Base-by-base conservation (phyloP, 1,284 basidiomycete species). In the Rhodotorula sp. region DNA sequence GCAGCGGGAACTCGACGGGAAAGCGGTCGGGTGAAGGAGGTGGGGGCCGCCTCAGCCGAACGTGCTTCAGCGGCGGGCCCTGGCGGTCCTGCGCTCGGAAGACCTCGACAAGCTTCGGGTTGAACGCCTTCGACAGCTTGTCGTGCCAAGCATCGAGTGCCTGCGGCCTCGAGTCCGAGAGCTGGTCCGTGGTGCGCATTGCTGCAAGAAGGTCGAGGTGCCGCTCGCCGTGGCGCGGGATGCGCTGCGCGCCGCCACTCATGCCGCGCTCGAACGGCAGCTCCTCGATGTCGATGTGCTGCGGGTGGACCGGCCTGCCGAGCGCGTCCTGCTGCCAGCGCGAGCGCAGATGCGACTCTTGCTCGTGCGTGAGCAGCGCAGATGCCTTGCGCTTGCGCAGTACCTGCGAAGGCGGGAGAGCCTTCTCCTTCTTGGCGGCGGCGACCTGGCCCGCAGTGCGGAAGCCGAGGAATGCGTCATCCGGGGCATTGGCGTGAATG, bases 401-500 rank as follows among this genome's bases (percentile, higher is more conserved):
- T 17, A 69, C 62, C 58, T 74, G 67, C 10, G 57, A 59, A 4
- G 72, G 66, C 21, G 69, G 48, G 17, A 41, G 64, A 54, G 66
- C 52, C 54, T 72, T 72, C 9, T 44, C 52, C 61, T 70, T 70
- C 34, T 50, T 59, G 10, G 64, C 61, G n/a, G 41, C 55, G 8
- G 70, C 70, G 57, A 72, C 49, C 17, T 71, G 57, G 7, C 72
- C 71, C 3, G 76, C 74, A 3, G 76, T 80, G 23, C 72, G 70
- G 46, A 77, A 77, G 17, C 76, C 76, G 23, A 67, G 61, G 66
- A 76, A 74, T 12, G 74, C 72, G 68, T 76, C 74, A 16, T 63
- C 64, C 2, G 79, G 81, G 50, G 81, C 79, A 70, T 79, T 79
- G 19, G 77, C 72, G 48, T 65, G 67, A 1, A 80, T 74, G 65